phyloP scores from a whole-genome alignment of 108 stramenopile genomes.

The Fragilariopsis cylindrus region DNA sequence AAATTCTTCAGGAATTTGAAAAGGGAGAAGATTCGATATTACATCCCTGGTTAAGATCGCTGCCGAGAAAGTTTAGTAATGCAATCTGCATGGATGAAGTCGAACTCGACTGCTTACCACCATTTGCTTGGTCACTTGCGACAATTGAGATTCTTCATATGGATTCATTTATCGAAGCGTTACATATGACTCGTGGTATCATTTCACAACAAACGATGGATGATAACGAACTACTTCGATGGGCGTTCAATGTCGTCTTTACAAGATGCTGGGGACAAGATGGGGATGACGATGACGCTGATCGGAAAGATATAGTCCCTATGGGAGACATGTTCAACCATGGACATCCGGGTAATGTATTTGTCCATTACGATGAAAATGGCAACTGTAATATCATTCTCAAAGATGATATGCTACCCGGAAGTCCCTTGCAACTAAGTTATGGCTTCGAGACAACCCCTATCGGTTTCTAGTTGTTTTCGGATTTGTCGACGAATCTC shows the following conservation, averaged over 20 bases:
- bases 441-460: constrained; percentile 42
- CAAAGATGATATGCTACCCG: constrained; percentile 13
- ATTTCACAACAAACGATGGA: constrained; percentile 4
- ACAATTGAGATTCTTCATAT: constrained; percentile 23
- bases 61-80: constrained; percentile 55
- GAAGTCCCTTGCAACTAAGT: constrained; percentile 23
- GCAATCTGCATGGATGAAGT: constrained; percentile 51
- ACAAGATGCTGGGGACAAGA: constrained; percentile 37
- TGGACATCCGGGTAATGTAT: constrained; percentile 25
- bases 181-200: background rate
- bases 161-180: constrained; percentile 23
- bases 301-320: constrained; percentile 33
- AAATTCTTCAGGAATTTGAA: constrained; percentile 56
- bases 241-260: constrained; percentile 50
- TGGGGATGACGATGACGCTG: constrained; percentile 10
- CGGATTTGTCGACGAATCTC: constrained; percentile 44
- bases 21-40: constrained; percentile 42
- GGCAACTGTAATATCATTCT: constrained; percentile 32
- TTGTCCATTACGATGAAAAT: constrained; percentile 20
- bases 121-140: constrained; percentile 34
- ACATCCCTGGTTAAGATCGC: constrained; percentile 48
- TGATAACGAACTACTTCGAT: constrained; percentile 25
- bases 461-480: constrained; percentile 35
- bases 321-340: constrained; percentile 54
- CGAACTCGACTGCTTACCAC: constrained; percentile 35